Evolutionary conservation across 345 rosid species (phyloP).

Genomic region (Cardamine resedifolia): DNA sequence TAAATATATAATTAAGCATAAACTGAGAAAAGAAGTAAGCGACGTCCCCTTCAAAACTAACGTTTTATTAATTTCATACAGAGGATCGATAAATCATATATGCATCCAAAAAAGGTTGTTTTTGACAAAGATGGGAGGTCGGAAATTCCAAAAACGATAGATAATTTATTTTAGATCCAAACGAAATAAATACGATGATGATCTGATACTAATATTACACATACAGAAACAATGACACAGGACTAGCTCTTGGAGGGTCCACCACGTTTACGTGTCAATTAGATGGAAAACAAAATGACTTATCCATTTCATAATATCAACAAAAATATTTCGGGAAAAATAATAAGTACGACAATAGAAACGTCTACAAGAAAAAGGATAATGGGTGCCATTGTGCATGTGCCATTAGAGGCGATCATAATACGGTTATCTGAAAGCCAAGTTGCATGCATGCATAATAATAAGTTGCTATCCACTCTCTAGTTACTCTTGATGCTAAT

Average conservation of each 20-base stretch:
- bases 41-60: slow-evolving; percentile 25
- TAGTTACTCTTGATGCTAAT: neutral
- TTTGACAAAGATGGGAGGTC: slow-evolving; percentile 29
- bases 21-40: slow-evolving; percentile 5
- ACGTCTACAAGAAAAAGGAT: neutral
- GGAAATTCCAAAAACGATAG: slow-evolving; percentile 24
- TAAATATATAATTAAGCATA: neutral
- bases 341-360: neutral
- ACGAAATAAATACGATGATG: neutral
- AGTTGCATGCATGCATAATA: neutral
- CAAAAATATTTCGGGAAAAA: neutral
- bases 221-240: neutral
- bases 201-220: neutral
- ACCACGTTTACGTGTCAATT: slow-evolving; percentile 20
- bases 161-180: neutral
- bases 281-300: neutral
- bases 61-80: slow-evolving; percentile 12
- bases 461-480: neutral
- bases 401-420: neutral
- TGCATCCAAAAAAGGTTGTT: slow-evolving; percentile 29
- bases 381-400: neutral
- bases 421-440: neutral
- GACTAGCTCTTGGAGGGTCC: slow-evolving; percentile 25
- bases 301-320: neutral
- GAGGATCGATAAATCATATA: neutral